A percentile compares a stretch with the other conserved stretches of the same genome.
These are phyloP conservation scores for Chaetothyriales sp. DNA, from an alignment of 2,329 filamentous ascomycete species.

Conservation along the genomic window DNA sequence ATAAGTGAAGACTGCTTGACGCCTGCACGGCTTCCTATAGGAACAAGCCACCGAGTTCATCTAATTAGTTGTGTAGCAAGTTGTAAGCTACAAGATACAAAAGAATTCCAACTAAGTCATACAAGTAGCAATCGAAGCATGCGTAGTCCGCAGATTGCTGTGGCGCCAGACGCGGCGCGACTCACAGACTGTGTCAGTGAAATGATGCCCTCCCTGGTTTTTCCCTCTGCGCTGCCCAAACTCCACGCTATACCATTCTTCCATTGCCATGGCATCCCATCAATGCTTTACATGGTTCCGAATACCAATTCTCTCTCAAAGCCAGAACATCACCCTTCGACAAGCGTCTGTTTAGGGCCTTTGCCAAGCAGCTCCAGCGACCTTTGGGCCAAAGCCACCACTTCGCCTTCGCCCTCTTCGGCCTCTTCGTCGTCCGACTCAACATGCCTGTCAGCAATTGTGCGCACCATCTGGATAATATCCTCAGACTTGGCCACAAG, in stretches of 20 bases:
- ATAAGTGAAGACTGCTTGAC: too few species aligned
- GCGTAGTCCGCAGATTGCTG: not conserved
- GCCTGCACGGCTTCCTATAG: too few species aligned
- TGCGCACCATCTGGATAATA: conserved; percentile 79
- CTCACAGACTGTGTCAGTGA: not conserved
- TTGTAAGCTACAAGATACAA: not conserved
- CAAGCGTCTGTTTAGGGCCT: conserved; percentile 58
- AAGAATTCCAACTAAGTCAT: not conserved
- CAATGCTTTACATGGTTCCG: not conserved
- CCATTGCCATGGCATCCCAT: not conserved
- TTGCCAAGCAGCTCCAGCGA: conserved; percentile 77
- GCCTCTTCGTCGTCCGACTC: conserved; percentile 75
- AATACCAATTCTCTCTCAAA: not conserved
- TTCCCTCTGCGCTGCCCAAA: not conserved
- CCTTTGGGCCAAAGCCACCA: conserved; percentile 75
- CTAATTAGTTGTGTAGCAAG: not conserved
- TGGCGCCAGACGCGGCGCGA: not conserved
- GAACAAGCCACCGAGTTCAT: not conserved
- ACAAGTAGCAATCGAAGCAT: not conserved
- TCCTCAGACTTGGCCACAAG: conserved; percentile 82
- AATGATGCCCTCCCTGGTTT: not conserved
- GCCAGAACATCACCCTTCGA: conserved; percentile 48
- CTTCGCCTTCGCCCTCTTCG: conserved; percentile 84
- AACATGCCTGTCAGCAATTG: conserved; percentile 76
- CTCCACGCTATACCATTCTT: not conserved